These are phyloP conservation scores for Glutinoglossum americanum DNA, from an alignment of 495 filamentous ascomycete genomes.

Conservation along the genomic window DNA sequence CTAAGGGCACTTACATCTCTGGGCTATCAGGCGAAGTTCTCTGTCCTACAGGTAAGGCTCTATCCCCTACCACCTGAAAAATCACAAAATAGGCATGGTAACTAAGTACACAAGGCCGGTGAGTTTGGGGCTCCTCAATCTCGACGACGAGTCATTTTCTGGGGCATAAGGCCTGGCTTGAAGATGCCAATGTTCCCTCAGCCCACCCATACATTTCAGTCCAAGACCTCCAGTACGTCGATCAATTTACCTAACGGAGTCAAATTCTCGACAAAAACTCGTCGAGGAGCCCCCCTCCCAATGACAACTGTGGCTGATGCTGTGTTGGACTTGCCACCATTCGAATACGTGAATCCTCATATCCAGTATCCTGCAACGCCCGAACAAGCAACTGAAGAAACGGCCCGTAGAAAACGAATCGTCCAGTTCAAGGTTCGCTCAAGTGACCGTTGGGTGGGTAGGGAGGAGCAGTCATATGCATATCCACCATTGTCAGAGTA, in stretches of 20 bases:
- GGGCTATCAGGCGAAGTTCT: neutral
- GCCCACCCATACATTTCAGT: neutral
- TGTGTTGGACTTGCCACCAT: neutral
- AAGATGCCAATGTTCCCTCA: neutral
- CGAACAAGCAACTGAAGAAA: neutral
- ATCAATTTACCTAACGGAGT: neutral
- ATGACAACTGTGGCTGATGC: constrained; percentile 1
- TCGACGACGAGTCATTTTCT: neutral
- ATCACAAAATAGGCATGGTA: neutral
- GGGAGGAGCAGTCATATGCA: neutral
- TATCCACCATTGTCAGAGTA: neutral
- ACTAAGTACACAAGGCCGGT: neutral
- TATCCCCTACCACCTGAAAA: neutral
- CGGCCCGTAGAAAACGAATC: neutral
- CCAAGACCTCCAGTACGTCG: neutral
- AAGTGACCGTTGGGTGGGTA: neutral
- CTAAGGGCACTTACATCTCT: neutral
- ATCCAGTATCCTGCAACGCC: neutral
- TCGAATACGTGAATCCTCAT: constrained; percentile 1
- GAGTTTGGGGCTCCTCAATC: neutral
- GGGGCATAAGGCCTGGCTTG: neutral
- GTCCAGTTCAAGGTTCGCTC: neutral
- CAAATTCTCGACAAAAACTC: neutral
- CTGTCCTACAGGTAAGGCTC: neutral
- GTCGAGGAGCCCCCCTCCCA: neutral